Evolutionary conservation across 2,329 filamentous ascomycete genomes (phyloP).

Genomic region (Seiridium unicorne): DNA sequence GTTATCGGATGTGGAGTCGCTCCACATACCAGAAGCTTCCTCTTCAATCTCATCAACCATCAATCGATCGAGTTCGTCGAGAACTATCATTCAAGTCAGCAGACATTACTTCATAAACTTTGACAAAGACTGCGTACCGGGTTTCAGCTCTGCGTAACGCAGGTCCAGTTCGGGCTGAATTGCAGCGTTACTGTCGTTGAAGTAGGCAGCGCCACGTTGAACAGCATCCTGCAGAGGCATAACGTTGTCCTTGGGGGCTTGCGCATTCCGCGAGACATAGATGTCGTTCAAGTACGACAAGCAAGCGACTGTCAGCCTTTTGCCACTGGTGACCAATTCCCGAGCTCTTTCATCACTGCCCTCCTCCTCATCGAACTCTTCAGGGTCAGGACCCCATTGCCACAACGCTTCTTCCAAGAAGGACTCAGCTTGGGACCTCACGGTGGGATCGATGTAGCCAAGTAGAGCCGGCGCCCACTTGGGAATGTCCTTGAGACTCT

Average conservation of each 20-base stretch:
- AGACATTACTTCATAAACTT: neutral
- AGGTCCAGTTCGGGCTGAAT: slow-evolving; percentile 27
- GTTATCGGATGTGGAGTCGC: slow-evolving; percentile 32
- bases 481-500: slow-evolving; percentile 31
- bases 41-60: slow-evolving; percentile 58
- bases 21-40: slow-evolving; percentile 57
- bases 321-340: slow-evolving; percentile 33
- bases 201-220: slow-evolving; percentile 39
- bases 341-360: slow-evolving; percentile 30
- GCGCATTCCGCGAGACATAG: slow-evolving; percentile 39
- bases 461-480: slow-evolving; percentile 53
- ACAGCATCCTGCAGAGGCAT: slow-evolving; percentile 40
- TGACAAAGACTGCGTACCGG: slow-evolving; percentile 30
- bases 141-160: slow-evolving; percentile 32
- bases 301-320: slow-evolving; percentile 41
- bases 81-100: slow-evolving; percentile 33
- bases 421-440: slow-evolving; percentile 39
- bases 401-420: slow-evolving; percentile 47
- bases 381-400: slow-evolving; percentile 25
- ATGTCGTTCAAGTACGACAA: slow-evolving; percentile 45
- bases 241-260: slow-evolving; percentile 42
- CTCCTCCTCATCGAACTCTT: slow-evolving; percentile 20
- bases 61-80: slow-evolving; percentile 51
- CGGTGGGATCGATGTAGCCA: slow-evolving; percentile 40
- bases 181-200: slow-evolving; percentile 29